These are phyloP conservation scores for Paramecium caudatum DNA, from an alignment of 73 alveolate species.

Conservation along the genomic window DNA sequence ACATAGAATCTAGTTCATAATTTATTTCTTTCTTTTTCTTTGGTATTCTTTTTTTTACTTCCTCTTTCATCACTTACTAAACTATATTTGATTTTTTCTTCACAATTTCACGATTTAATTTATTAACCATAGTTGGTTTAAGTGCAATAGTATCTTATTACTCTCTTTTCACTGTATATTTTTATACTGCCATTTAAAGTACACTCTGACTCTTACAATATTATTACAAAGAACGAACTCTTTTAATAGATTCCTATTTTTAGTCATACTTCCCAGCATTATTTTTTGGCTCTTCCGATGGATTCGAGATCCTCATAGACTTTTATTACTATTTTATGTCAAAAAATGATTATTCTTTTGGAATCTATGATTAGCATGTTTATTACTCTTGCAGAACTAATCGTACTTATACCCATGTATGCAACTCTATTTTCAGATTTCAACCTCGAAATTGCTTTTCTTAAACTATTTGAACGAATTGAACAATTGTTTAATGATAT, in stretches of 20 bases:
- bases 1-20: conserved; percentile 28
- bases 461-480: background rate
- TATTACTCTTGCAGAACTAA: background rate
- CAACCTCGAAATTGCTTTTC: conserved; percentile 3
- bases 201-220: background rate
- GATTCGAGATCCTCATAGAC: background rate
- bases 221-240: background rate
- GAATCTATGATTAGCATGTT: background rate
- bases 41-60: background rate
- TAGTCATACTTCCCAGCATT: background rate
- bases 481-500: background rate
- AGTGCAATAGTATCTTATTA: background rate
- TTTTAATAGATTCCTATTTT: background rate
- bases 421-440: conserved; percentile 13
- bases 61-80: background rate
- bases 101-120: background rate
- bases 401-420: background rate
- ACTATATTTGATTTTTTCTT: background rate
- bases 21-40: background rate
- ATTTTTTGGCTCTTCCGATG: background rate
- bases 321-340: background rate
- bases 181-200: background rate
- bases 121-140: background rate
- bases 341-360: conserved; percentile 1
- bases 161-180: background rate